Percentiles rank a stretch among this genome's conserved stretches.
Conservation (phyloP, 805 yeast genomes). For the Saccharomyces cerevisiae region DNA sequence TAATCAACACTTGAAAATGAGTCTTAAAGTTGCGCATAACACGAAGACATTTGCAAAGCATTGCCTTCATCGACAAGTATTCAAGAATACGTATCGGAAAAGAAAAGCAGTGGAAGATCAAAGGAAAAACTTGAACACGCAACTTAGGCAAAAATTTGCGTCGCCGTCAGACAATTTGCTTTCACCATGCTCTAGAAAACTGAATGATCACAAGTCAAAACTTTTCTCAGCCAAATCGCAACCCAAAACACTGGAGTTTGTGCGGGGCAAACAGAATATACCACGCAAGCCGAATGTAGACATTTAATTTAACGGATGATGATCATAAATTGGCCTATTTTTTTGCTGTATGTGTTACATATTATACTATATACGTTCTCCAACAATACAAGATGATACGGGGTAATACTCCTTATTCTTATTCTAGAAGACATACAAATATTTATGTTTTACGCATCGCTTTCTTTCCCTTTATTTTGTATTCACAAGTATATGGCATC, state of each 20-base stretch:
- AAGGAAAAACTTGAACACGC: constrained; percentile 1
- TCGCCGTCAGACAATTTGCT: constrained; percentile 53
- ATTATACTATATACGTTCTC: not conserved
- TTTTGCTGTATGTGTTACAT: not conserved
- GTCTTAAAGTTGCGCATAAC: not conserved
- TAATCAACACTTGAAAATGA: not conserved
- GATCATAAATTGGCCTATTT: not conserved
- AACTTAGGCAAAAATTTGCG: constrained; percentile 27
- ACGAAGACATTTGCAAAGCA: not conserved
- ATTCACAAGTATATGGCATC: not conserved
- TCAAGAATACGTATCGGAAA: constrained; percentile 12
- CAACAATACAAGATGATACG: not conserved
- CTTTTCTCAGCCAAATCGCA: constrained; percentile 12
- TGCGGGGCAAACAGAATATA: not conserved
- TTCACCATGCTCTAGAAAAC: constrained; percentile 52
- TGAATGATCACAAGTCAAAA: constrained; percentile 38
- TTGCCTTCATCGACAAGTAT: constrained; percentile 18
- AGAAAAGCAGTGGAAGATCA: constrained; percentile 7
- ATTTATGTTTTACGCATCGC: not conserved
- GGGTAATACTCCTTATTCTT: not conserved
- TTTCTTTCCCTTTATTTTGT: not conserved
- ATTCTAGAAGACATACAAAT: not conserved
- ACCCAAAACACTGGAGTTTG: constrained; percentile 14
- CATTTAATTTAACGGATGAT: not conserved
- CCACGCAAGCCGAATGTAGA: not conserved